These are phyloP conservation scores for Neckera pumila DNA, from an alignment of 225 moss, liverwort and hornwort species.

Conservation along the genomic window DNA sequence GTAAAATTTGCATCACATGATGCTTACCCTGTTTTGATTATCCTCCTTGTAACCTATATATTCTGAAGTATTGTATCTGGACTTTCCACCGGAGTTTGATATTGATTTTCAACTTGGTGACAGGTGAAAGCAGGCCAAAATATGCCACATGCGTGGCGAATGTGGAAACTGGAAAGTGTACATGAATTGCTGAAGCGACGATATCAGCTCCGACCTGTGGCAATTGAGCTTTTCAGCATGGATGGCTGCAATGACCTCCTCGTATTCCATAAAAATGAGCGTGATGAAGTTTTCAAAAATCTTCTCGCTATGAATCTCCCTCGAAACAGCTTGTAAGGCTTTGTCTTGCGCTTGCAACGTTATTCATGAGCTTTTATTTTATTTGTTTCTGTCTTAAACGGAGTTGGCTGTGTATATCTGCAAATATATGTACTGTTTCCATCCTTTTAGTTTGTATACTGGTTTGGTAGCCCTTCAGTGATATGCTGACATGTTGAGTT, in stretches of 20 bases:
- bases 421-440: background rate
- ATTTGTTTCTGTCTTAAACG: background rate
- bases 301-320: conserved; percentile 81
- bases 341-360: background rate
- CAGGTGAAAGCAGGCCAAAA: conserved; percentile 62
- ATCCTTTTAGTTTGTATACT: background rate
- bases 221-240: conserved; percentile 92
- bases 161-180: conserved; percentile 96
- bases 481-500: background rate
- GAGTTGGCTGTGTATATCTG: background rate
- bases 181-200: conserved; percentile 86
- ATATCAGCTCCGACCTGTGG: conserved; percentile 87
- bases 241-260: conserved; percentile 91
- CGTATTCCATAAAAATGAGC: conserved; percentile 85
- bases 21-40: background rate
- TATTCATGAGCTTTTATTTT: background rate
- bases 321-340: conserved; percentile 73
- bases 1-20: background rate
- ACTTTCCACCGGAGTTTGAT: background rate
- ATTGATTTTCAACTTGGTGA: background rate
- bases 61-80: background rate
- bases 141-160: conserved; percentile 78
- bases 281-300: conserved; percentile 90
- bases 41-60: background rate
- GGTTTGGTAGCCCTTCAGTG: background rate